These are phyloP conservation scores for Ceratobasidium sp. DNA, from an alignment of 1,284 basidiomycete genomes.

Conservation along the genomic window DNA sequence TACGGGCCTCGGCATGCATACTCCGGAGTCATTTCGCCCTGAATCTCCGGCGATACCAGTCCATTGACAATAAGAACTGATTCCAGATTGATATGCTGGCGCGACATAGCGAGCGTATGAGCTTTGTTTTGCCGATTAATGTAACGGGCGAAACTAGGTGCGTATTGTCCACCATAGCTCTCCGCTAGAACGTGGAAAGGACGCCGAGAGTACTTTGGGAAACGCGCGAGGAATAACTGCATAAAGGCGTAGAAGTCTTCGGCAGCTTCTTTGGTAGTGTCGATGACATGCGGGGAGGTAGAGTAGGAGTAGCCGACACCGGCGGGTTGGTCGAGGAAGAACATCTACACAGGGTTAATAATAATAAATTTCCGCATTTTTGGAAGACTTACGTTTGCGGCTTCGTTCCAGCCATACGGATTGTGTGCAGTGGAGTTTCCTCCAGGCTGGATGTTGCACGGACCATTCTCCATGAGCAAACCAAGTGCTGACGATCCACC, in stretches of 20 bases:
- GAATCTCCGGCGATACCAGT: not conserved
- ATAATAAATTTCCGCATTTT: not conserved
- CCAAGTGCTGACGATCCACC: slow-evolving; percentile 38
- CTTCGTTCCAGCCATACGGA: slow-evolving; percentile 55
- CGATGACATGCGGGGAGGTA: slow-evolving; percentile 59
- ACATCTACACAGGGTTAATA: slow-evolving; percentile 58
- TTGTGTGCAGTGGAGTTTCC: slow-evolving; percentile 68
- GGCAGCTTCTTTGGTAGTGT: slow-evolving; percentile 50
- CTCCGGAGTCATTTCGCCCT: slow-evolving; percentile 34
- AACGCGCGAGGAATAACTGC: slow-evolving; percentile 71
- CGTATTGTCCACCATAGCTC: slow-evolving; percentile 72
- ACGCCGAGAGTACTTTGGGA: slow-evolving; percentile 58
- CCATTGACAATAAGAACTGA: slow-evolving; percentile 40
- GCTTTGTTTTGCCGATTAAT: slow-evolving; percentile 68
- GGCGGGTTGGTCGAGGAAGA: slow-evolving; percentile 83
- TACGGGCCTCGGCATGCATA: slow-evolving; percentile 36
- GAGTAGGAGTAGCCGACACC: slow-evolving; percentile 77
- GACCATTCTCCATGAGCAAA: slow-evolving; percentile 63
- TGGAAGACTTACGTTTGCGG: slow-evolving; percentile 13
- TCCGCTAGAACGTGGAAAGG: slow-evolving; percentile 73
- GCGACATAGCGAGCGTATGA: not conserved
- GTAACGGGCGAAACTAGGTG: slow-evolving; percentile 69
- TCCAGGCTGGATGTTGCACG: slow-evolving; percentile 66
- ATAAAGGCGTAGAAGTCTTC: slow-evolving; percentile 64
- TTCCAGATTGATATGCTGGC: slow-evolving; percentile 30